These are phyloP conservation scores for Anthoceros angustus DNA, from an alignment of 225 moss, liverwort and hornwort species.

Conservation along the genomic window DNA sequence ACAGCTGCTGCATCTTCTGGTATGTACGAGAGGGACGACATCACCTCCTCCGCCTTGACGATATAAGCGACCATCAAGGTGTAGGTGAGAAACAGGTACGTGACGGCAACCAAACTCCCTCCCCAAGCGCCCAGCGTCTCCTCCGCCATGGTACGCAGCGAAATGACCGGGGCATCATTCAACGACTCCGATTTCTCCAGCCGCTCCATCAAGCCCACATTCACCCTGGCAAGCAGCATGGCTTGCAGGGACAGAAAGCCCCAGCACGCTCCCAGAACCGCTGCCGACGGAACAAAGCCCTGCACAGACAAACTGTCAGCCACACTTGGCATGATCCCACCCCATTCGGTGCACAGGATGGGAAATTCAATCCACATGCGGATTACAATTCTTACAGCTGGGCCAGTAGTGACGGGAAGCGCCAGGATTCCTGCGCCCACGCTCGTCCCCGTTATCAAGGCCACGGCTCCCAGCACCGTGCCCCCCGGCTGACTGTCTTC, in stretches of 20 bases:
- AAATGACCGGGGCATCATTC: constrained; percentile 32
- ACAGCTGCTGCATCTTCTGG: constrained; percentile 14
- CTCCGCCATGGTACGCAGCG: constrained; percentile 38
- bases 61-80: constrained; percentile 45
- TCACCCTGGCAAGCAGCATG: constrained; percentile 36
- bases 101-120: constrained; percentile 21
- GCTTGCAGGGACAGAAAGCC: constrained; percentile 32
- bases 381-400: constrained; percentile 26
- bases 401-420: constrained; percentile 41
- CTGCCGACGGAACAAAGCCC: constrained; percentile 40
- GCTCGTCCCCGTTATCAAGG: constrained; percentile 40
- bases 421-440: constrained; percentile 51
- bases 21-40: constrained; percentile 24
- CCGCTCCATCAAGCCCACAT: constrained; percentile 37
- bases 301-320: constrained; percentile 6
- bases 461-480: constrained; percentile 37
- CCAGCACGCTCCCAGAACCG: constrained; percentile 28
- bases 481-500: constrained; percentile 2
- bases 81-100: constrained; percentile 41
- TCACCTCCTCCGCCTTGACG: constrained; percentile 43
- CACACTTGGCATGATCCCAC: not conserved
- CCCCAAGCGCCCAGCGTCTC: constrained; percentile 38
- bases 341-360: not conserved
- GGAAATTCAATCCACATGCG: no score
- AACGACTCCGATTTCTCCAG: constrained; percentile 9